Conservation (phyloP, 495 filamentous ascomycete species). For the Usnea hakonensis region DNA sequence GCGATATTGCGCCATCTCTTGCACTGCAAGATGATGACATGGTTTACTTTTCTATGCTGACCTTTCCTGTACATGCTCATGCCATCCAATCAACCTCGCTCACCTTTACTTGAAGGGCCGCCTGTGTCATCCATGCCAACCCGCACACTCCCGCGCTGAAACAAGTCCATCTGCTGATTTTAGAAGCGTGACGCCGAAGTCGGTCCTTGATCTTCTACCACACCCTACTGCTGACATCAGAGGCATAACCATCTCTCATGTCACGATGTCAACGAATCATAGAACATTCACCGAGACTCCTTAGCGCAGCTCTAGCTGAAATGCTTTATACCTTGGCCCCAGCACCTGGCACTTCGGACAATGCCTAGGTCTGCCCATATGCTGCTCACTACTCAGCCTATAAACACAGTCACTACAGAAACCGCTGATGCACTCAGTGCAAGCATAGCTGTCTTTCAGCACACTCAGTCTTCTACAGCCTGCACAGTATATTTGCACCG, state of each 20-base stretch:
- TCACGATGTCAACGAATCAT: background rate
- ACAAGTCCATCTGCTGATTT: background rate
- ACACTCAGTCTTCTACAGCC: conserved; percentile 66
- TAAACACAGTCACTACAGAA: conserved; percentile 80
- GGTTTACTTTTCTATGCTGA: conserved; percentile 13
- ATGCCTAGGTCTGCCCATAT: conserved; percentile 37
- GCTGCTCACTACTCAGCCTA: conserved; percentile 54
- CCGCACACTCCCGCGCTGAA: background rate
- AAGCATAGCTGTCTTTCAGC: conserved; percentile 76
- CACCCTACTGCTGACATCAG: background rate
- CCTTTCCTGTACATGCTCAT: background rate
- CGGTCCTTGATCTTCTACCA: background rate
- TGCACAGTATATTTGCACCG: conserved; percentile 81
- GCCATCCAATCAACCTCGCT: background rate
- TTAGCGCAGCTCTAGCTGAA: conserved; percentile 48
- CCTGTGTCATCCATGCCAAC: background rate
- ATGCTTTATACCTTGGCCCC: conserved; percentile 47
- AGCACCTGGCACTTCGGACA: conserved; percentile 45
- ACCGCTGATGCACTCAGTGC: conserved; percentile 90
- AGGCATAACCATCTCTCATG: background rate
- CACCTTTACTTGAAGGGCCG: background rate
- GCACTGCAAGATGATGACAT: conserved; percentile 2
- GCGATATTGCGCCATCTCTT: background rate
- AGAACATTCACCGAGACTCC: background rate
- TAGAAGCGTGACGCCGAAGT: background rate